These are phyloP conservation scores for Blastocystis sp. DNA, from an alignment of 352 stramenopile species.

Conservation along the genomic window DNA sequence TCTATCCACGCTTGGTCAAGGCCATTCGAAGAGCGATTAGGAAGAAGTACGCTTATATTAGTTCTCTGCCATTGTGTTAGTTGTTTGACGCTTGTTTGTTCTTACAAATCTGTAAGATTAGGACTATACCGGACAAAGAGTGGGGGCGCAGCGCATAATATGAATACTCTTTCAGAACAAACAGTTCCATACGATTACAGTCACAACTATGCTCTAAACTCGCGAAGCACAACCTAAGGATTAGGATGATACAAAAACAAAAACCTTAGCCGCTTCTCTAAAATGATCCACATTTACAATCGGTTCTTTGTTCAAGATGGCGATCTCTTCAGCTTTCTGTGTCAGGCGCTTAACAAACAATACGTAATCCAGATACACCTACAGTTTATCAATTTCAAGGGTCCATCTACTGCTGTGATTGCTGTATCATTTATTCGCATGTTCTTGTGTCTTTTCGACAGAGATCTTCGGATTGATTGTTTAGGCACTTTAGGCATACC, in stretches of 20 bases:
- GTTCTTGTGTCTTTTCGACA: neutral
- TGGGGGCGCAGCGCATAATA: neutral
- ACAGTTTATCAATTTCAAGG: neutral
- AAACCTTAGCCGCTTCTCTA: neutral
- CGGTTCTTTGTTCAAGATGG: neutral
- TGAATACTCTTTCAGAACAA: neutral
- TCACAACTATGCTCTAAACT: neutral
- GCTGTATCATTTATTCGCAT: neutral
- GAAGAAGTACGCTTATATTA: neutral
- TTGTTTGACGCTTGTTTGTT: neutral
- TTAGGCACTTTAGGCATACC: slow-evolving; percentile 36
- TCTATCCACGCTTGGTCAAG: neutral
- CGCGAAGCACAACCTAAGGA: slow-evolving; percentile 7
- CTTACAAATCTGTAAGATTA: neutral
- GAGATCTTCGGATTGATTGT: neutral
- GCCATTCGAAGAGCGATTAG: neutral
- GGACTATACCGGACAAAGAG: neutral
- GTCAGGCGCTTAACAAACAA: slow-evolving; percentile 24
- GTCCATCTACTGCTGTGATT: neutral
- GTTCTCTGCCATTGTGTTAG: neutral
- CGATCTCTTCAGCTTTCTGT: slow-evolving; percentile 8
- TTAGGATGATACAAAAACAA: neutral
- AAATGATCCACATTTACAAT: slow-evolving; percentile 2
- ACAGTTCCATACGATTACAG: neutral
- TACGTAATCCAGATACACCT: slow-evolving; percentile 43